phyloP scores from a whole-genome alignment of 805 yeast species.

The Monosporozyma siamensis region DNA sequence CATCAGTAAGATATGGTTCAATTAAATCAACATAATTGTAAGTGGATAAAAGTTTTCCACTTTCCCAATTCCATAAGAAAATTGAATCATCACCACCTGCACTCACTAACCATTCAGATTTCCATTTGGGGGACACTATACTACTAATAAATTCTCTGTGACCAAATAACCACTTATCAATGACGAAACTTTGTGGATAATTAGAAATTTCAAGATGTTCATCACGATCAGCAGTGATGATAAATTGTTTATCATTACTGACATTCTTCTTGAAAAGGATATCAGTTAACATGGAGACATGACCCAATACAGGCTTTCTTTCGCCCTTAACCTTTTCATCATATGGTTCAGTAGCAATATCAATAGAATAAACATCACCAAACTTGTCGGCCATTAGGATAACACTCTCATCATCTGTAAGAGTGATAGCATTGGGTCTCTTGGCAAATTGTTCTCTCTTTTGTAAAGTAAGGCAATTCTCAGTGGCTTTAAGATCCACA shows the following conservation, averaged over 20 bases:
- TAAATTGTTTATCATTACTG: slow-evolving; percentile 34
- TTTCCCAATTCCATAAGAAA: slow-evolving; percentile 71
- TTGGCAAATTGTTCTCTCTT: slow-evolving; percentile 79
- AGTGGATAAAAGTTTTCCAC: slow-evolving; percentile 39
- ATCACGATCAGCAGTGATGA: slow-evolving; percentile 86
- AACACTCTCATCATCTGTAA: slow-evolving; percentile 40
- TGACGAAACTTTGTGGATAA: slow-evolving; percentile 68
- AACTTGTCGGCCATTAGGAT: slow-evolving; percentile 85
- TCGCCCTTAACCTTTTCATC: slow-evolving; percentile 34
- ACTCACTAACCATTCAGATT: slow-evolving; percentile 46
- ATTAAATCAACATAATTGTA: slow-evolving; percentile 39
- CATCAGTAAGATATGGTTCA: slow-evolving; percentile 39
- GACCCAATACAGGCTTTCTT: slow-evolving; percentile 75
- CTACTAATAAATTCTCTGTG: slow-evolving; percentile 75
- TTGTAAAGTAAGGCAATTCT: slow-evolving; percentile 39
- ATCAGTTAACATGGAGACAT: slow-evolving; percentile 92
- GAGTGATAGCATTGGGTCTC: slow-evolving; percentile 78
- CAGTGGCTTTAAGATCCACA: slow-evolving; percentile 23
- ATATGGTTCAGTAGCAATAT: slow-evolving; percentile 33
- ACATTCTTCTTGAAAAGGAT: slow-evolving; percentile 29
- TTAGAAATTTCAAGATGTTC: slow-evolving; percentile 85
- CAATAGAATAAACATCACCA: slow-evolving; percentile 79
- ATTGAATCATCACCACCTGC: slow-evolving; percentile 87
- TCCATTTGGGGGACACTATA: slow-evolving; percentile 46
- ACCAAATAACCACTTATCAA: slow-evolving; percentile 79